Percentiles rank a stretch among this genome's conserved stretches.
Evolutionary conservation across 805 yeast species (phyloP).

Genomic region (Cyberlindnera sargentensis): DNA sequence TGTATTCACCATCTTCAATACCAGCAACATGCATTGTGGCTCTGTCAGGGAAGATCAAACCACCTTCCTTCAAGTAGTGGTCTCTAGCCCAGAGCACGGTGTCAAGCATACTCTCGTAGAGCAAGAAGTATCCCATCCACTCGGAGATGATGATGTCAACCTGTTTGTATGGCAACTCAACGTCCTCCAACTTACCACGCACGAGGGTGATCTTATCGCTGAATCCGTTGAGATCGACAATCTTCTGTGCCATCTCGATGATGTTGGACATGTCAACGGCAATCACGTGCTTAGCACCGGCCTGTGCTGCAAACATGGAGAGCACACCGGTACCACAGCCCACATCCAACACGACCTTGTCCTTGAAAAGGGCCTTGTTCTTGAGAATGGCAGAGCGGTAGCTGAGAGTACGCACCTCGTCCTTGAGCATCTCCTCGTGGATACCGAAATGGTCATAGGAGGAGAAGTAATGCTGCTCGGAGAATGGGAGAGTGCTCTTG

Average conservation of each 20-base stretch:
- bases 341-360: slow-evolving; percentile 90
- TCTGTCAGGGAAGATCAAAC: slow-evolving; percentile 91
- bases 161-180: slow-evolving; percentile 71
- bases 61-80: slow-evolving; percentile 68
- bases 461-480: slow-evolving; percentile 89
- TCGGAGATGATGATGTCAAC: slow-evolving; percentile 95
- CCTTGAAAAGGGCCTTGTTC: slow-evolving; percentile 84
- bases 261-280: slow-evolving; percentile 97
- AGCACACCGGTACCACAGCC: slow-evolving; percentile 99
- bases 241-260: slow-evolving; percentile 91
- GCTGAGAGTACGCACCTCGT: slow-evolving; percentile 82
- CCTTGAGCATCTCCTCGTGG: slow-evolving; percentile 98
- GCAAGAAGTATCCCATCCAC: slow-evolving; percentile 98
- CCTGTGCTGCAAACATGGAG: slow-evolving; percentile 95
- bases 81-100: slow-evolving; percentile 94
- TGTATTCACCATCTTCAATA: slow-evolving; percentile 88
- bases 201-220: slow-evolving; percentile 79
- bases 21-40: slow-evolving; percentile 86
- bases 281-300: slow-evolving; percentile 98
- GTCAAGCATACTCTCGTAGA: slow-evolving; percentile 97
- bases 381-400: slow-evolving; percentile 90
- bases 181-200: slow-evolving; percentile 93
- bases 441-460: slow-evolving; percentile 97
- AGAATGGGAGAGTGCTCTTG: slow-evolving; percentile 51
- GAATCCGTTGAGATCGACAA: slow-evolving; percentile 77